A percentile compares a stretch with the other conserved stretches of the same genome.
Evolutionary conservation across 139 green algal genomes (phyloP).

Genomic region (Chlorella sp.): DNA sequence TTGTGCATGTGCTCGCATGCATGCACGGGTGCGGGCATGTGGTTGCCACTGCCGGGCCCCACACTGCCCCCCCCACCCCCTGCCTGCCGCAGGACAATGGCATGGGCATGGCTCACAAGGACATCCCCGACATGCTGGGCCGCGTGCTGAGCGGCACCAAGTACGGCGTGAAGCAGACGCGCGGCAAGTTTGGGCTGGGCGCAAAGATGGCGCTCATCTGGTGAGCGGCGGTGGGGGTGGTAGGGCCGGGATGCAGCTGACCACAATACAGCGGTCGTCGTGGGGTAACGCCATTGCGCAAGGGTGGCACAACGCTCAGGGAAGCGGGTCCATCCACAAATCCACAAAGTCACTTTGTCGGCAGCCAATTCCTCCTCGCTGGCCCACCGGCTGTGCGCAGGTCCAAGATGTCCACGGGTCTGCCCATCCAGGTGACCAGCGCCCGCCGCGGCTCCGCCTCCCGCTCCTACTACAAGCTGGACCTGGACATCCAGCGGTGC

Average conservation of each 20-base stretch:
- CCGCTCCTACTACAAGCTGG: slow-evolving; percentile 86
- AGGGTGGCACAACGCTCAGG: no score
- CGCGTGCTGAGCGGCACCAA: slow-evolving; percentile 93
- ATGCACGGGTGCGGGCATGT: no score
- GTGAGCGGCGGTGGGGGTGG: slow-evolving; percentile 11
- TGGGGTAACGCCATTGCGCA: no score
- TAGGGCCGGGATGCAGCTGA: no score
- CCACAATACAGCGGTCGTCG: no score
- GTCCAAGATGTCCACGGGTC: slow-evolving; percentile 90
- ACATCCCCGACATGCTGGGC: slow-evolving; percentile 97
- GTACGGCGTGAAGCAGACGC: slow-evolving; percentile 95
- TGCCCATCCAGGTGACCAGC: slow-evolving; percentile 89
- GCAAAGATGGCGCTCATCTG: slow-evolving; percentile 99
- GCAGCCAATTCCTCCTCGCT: no score
- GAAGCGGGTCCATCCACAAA: no score
- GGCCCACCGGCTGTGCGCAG: no score
- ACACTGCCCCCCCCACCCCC: no score
- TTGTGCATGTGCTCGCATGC: not conserved
- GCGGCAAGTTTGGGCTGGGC: slow-evolving; percentile 97
- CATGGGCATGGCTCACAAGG: slow-evolving; percentile 90
- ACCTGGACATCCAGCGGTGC: slow-evolving; percentile 95
- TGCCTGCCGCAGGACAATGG: slow-evolving; percentile 88
- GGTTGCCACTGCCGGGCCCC: no score
- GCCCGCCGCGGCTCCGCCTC: slow-evolving; percentile 55
- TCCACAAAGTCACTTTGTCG: no score